These are phyloP conservation scores for Parastagonospora avenae DNA, from an alignment of 2,329 filamentous ascomycete genomes.

Conservation along the genomic window DNA sequence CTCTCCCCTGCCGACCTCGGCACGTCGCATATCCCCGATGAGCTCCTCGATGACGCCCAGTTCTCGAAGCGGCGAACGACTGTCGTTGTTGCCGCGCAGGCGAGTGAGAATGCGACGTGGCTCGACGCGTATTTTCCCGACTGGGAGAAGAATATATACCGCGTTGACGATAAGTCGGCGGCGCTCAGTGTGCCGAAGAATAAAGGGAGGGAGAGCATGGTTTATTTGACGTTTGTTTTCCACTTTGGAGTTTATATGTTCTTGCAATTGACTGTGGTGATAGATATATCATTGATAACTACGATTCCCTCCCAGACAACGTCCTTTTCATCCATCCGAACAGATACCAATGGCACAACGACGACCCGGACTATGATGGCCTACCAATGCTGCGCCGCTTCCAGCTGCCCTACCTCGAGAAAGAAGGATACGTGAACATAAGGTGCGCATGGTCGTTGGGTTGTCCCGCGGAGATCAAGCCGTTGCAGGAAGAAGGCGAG, in stretches of 20 bases:
- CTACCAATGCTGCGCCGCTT: constrained; percentile 56
- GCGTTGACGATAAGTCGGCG: constrained; percentile 48
- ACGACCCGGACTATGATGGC: constrained; percentile 59
- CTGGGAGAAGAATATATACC: constrained; percentile 51
- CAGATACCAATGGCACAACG: constrained; percentile 57
- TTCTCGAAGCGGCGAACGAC: constrained; percentile 30
- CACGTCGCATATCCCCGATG: constrained; percentile 18
- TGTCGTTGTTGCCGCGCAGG: constrained; percentile 47
- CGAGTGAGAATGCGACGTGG: constrained; percentile 49
- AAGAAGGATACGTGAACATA: constrained; percentile 60
- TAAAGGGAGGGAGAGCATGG: constrained; percentile 57
- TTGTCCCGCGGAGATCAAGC: constrained; percentile 58
- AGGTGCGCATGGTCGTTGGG: constrained; percentile 60
- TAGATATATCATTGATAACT: constrained; percentile 51
- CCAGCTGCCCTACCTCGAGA: constrained; percentile 54
- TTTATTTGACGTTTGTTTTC: constrained; percentile 52
- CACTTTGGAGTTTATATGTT: too few relatives aligned
- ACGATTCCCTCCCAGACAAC: constrained; percentile 48
- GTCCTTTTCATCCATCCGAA: constrained; percentile 50
- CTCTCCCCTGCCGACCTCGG: constrained; percentile 10
- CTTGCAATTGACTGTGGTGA: too few relatives aligned
- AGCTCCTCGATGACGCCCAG: constrained; percentile 17
- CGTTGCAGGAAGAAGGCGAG: constrained; percentile 48
- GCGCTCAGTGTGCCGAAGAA: constrained; percentile 52
- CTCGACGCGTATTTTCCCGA: constrained; percentile 44